Conservation (phyloP, 129 eudicot genomes). For the Centaurea solstitialis region DNA sequence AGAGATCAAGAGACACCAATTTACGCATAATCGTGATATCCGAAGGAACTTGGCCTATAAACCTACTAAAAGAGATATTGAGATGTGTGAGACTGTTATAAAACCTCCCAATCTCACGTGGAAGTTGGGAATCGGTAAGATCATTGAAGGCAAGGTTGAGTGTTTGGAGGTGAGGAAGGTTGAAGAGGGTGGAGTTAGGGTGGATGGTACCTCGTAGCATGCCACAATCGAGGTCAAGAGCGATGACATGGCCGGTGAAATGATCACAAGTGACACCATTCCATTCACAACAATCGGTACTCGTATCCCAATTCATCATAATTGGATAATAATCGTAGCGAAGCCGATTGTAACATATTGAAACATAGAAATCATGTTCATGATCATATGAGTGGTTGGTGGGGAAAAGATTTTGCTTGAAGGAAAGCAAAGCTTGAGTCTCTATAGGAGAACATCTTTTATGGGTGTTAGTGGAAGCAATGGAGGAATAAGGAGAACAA, state of each 20-base stretch:
- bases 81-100: slow-evolving; percentile 33
- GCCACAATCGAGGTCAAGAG: slow-evolving; percentile 24
- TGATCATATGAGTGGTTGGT: too few relatives aligned
- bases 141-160: slow-evolving; percentile 41
- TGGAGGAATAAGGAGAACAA: not conserved
- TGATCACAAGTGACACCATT: slow-evolving; percentile 31
- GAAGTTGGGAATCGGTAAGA: not conserved
- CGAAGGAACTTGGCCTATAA: not conserved
- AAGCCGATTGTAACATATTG: not conserved
- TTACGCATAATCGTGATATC: slow-evolving; percentile 2
- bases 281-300: slow-evolving; percentile 39
- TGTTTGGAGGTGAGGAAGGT: too few relatives aligned
- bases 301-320: slow-evolving; percentile 1
- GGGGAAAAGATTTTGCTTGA: not conserved
- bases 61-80: not conserved
- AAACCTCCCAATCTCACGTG: slow-evolving; percentile 2
- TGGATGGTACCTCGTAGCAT: slow-evolving; percentile 23
- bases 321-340: not conserved
- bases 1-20: not conserved
- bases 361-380: too few relatives aligned
- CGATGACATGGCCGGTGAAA: slow-evolving; percentile 31
- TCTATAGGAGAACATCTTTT: not conserved
- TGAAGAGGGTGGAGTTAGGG: slow-evolving; percentile 28
- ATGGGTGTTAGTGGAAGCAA: too few relatives aligned
- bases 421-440: not conserved